Evolutionary conservation across 257 asterid species (phyloP).

Genomic region (Knoxia roxburghii): DNA sequence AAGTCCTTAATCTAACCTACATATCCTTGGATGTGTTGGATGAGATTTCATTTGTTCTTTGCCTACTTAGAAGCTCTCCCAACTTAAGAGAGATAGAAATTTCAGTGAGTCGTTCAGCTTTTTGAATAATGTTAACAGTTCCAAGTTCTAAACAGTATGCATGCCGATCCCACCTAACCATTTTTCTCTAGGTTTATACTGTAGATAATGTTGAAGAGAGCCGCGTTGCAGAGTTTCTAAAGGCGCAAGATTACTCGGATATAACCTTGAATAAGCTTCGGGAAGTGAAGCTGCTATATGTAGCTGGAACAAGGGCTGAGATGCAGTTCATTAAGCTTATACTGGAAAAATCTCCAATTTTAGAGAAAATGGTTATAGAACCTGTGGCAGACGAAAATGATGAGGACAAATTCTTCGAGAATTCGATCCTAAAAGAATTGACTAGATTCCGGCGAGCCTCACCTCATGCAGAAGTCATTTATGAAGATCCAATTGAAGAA

Average conservation of each 20-base stretch:
- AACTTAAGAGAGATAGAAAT: slow-evolving; percentile 10
- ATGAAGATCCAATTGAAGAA: neutral
- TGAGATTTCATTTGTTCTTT: slow-evolving; percentile 13
- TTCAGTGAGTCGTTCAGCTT: neutral
- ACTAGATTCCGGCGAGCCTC: slow-evolving; percentile 7
- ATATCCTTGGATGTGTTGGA: slow-evolving; percentile 7
- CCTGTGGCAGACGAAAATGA: neutral
- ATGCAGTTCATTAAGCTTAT: slow-evolving; percentile 16
- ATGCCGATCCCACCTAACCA: neutral
- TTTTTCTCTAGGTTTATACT: neutral
- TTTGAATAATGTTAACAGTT: neutral
- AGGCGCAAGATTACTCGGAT: slow-evolving; percentile 11
- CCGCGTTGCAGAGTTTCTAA: neutral
- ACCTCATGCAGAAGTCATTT: slow-evolving; percentile 13
- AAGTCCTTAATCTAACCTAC: neutral
- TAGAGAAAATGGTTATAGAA: slow-evolving; percentile 17
- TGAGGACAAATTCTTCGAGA: neutral
- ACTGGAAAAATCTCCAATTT: slow-evolving; percentile 9
- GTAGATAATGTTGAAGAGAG: neutral
- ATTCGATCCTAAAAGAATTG: neutral
- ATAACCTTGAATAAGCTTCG: slow-evolving; percentile 13
- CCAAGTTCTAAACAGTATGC: neutral
- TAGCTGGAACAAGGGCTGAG: slow-evolving; percentile 5
- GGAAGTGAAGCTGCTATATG: slow-evolving; percentile 5
- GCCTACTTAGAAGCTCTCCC: slow-evolving; percentile 22